Evolutionary conservation across 108 stramenopile species (phyloP).

Genomic region (Mayamaea pseudoterrestris): DNA sequence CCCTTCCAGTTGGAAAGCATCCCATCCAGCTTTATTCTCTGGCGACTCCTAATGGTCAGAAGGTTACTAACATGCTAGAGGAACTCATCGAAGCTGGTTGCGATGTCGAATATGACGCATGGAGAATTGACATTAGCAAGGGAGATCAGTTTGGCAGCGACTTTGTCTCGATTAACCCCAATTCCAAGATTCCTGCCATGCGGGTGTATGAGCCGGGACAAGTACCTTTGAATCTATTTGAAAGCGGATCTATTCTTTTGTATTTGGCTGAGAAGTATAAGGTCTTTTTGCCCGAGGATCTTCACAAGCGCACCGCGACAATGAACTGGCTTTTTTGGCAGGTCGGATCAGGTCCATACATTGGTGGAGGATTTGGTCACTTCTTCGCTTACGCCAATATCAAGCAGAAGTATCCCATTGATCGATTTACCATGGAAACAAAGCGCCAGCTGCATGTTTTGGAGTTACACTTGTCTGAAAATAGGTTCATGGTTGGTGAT

Average conservation of each 20-base stretch:
- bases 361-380: conserved; percentile 77
- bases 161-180: conserved; percentile 79
- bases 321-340: conserved; percentile 86
- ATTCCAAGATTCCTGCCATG: conserved; percentile 83
- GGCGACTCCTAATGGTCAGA: conserved; percentile 81
- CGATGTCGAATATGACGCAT: conserved; percentile 71
- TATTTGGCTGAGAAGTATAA: conserved; percentile 63
- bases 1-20: conserved; percentile 50
- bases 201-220: conserved; percentile 23
- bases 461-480: conserved; percentile 38
- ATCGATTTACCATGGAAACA: conserved; percentile 77
- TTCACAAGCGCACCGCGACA: conserved; percentile 21
- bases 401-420: conserved; percentile 69
- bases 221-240: conserved; percentile 58
- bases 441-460: conserved; percentile 73
- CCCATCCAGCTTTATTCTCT: conserved; percentile 70
- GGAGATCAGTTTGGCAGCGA: conserved; percentile 68
- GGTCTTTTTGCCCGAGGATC: conserved; percentile 44
- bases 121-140: conserved; percentile 44
- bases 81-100: conserved; percentile 34
- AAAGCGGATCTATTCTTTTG: conserved; percentile 63
- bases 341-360: conserved; percentile 53
- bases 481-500: conserved; percentile 49
- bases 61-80: conserved; percentile 76
- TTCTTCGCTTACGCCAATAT: conserved; percentile 57